phyloP scores from a whole-genome alignment of 2,329 filamentous ascomycete genomes.

The Colletotrichum cordylinicola region DNA sequence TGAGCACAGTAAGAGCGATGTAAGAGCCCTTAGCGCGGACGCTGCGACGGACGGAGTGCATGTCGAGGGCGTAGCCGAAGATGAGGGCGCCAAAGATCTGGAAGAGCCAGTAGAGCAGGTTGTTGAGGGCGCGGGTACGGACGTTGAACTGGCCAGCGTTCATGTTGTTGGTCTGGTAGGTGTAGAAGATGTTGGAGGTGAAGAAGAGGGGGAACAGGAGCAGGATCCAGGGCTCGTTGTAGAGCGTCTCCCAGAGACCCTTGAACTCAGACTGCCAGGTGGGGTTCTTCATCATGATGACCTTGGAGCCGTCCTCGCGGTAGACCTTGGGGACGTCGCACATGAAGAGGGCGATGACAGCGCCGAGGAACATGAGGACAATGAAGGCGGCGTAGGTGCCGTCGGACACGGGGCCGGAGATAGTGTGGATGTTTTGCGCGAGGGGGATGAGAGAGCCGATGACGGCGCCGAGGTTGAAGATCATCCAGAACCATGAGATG shows the following conservation, averaged over 20 bases:
- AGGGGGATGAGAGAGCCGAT: slow-evolving; percentile 83
- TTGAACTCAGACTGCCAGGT: slow-evolving; percentile 81
- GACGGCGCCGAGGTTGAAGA: slow-evolving; percentile 91
- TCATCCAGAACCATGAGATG: slow-evolving; percentile 92
- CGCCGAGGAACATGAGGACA: slow-evolving; percentile 78
- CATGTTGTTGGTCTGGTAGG: slow-evolving; percentile 74
- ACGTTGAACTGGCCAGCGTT: slow-evolving; percentile 76
- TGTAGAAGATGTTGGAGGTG: slow-evolving; percentile 84
- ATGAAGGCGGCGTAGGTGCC: slow-evolving; percentile 91
- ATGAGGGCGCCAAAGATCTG: slow-evolving; percentile 80
- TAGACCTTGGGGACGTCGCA: slow-evolving; percentile 75
- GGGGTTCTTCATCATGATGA: slow-evolving; percentile 91
- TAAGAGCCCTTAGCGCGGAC: slow-evolving; percentile 71
- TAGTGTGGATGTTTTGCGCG: slow-evolving; percentile 71
- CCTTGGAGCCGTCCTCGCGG: slow-evolving; percentile 77
- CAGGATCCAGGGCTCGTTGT: slow-evolving; percentile 74
- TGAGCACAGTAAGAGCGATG: slow-evolving; percentile 67
- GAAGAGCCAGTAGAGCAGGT: slow-evolving; percentile 77
- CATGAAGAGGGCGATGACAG: slow-evolving; percentile 71
- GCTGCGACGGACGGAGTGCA: slow-evolving; percentile 62
- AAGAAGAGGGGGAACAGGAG: slow-evolving; percentile 85
- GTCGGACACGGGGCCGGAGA: slow-evolving; percentile 61
- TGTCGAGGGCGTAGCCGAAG: slow-evolving; percentile 76
- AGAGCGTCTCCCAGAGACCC: slow-evolving; percentile 77
- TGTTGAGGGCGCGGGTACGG: slow-evolving; percentile 78